Percentiles rank a stretch among this genome's conserved stretches.
Conservation (phyloP, 441 rosid species). For the Isatis lusitanica region DNA sequence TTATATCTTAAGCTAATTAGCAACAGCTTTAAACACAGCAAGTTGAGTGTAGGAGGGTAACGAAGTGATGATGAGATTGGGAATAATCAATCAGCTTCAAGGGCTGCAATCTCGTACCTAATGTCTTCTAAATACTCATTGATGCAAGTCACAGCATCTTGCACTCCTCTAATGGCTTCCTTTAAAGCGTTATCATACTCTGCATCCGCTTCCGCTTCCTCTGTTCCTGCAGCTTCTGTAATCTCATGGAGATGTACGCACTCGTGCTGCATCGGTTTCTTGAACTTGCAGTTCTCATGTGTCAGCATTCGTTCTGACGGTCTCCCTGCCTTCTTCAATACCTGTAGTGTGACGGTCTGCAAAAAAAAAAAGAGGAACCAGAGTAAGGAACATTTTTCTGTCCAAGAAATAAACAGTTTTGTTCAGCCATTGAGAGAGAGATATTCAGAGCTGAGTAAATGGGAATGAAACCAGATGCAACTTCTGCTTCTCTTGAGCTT, state of each 20-base stretch:
- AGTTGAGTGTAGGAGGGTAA: not conserved
- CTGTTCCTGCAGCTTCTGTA: constrained; percentile 72
- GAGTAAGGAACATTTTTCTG: not conserved
- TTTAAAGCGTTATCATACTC: constrained; percentile 77
- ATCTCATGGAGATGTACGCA: constrained; percentile 79
- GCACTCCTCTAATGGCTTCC: constrained; percentile 88
- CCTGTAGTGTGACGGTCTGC: constrained; percentile 78
- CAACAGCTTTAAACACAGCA: not conserved
- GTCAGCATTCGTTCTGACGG: constrained; percentile 75
- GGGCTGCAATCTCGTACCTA: constrained; percentile 70
- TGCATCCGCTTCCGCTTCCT: constrained; percentile 86
- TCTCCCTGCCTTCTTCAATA: constrained; percentile 75
- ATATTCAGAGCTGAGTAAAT: not conserved
- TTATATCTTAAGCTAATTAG: constrained; percentile 9
- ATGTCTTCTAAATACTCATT: constrained; percentile 79
- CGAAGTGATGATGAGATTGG: not conserved
- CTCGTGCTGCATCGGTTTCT: constrained; percentile 71
- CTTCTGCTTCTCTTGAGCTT: constrained; percentile 85
- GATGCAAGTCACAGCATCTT: constrained; percentile 76
- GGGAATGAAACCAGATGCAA: constrained; percentile 55
- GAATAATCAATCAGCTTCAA: constrained; percentile 46
- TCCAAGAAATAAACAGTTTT: not conserved
- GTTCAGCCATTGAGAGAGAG: not conserved
- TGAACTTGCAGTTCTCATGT: constrained; percentile 71
- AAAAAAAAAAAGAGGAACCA: not conserved